Percentiles rank a stretch among this genome's conserved stretches.
Conservation (phyloP, 768 basidiomycete species). For the Sporobolomyces roseus region DNA sequence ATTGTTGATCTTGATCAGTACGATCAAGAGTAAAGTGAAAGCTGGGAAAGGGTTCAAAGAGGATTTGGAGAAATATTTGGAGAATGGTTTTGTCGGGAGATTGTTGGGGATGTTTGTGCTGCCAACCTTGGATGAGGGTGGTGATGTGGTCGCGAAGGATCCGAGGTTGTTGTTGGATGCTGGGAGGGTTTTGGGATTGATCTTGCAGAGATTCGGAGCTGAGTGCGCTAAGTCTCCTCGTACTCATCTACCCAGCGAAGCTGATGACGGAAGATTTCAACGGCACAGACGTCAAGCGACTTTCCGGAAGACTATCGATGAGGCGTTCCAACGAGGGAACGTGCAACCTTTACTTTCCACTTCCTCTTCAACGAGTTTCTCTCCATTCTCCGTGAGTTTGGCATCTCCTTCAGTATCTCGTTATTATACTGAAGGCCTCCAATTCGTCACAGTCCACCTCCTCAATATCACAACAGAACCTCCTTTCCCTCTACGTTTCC, state of each 20-base stretch:
- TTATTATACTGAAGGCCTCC: neutral
- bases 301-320: constrained; percentile 14
- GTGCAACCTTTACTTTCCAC: neutral
- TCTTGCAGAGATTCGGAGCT: constrained; percentile 62
- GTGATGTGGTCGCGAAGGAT: constrained; percentile 51
- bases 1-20: constrained; percentile 63
- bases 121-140: constrained; percentile 48
- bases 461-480: constrained; percentile 22
- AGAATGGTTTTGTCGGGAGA: constrained; percentile 62
- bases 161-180: constrained; percentile 61
- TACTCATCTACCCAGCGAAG: neutral
- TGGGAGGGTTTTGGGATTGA: constrained; percentile 62
- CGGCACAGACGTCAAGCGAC: constrained; percentile 21
- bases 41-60: constrained; percentile 48
- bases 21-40: constrained; percentile 43
- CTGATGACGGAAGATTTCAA: neutral
- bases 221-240: constrained; percentile 58
- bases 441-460: neutral
- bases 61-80: constrained; percentile 76
- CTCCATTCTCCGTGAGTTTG: constrained; percentile 18
- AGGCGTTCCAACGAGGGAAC: constrained; percentile 13
- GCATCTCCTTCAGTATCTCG: neutral
- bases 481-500: constrained; percentile 21
- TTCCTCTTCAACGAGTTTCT: neutral
- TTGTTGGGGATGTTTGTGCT: constrained; percentile 65